phyloP scores from a whole-genome alignment of 345 rosid genomes.

The Toxicodendron radicans region DNA sequence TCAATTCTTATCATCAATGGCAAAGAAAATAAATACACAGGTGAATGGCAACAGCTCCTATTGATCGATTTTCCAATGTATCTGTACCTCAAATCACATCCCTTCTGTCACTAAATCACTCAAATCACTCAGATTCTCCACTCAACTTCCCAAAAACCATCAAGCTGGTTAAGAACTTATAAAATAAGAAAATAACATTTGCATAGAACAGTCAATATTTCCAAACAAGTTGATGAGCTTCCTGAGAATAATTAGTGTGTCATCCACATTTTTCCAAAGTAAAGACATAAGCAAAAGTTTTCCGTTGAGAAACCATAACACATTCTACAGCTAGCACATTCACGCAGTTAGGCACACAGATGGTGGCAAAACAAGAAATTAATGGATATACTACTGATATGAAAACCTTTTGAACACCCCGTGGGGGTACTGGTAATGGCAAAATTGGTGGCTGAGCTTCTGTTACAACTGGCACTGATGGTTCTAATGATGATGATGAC shows the following conservation, averaged over 20 bases:
- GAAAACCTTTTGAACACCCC: slow-evolving; percentile 54
- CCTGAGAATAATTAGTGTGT: background rate
- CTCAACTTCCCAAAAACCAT: background rate
- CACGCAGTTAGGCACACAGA: slow-evolving; percentile 3
- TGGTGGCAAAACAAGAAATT: background rate
- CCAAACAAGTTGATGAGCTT: background rate
- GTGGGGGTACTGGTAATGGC: slow-evolving; percentile 72
- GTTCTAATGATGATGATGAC: slow-evolving; percentile 46
- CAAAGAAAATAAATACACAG: background rate
- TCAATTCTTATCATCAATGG: background rate
- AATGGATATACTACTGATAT: background rate
- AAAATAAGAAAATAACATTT: no score
- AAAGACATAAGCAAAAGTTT: background rate
- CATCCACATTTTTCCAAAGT: slow-evolving; percentile 2
- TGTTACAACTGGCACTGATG: slow-evolving; percentile 42
- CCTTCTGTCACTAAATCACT: background rate
- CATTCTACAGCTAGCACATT: background rate
- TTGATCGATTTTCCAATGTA: background rate
- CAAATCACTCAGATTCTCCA: background rate
- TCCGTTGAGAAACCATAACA: background rate
- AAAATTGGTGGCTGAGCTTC: slow-evolving; percentile 80
- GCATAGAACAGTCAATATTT: background rate
- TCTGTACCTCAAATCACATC: background rate
- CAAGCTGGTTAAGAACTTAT: background rate
- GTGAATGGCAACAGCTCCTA: background rate